Conservation (phyloP, 2,329 filamentous ascomycete species). For the Alternaria gansuensis region DNA sequence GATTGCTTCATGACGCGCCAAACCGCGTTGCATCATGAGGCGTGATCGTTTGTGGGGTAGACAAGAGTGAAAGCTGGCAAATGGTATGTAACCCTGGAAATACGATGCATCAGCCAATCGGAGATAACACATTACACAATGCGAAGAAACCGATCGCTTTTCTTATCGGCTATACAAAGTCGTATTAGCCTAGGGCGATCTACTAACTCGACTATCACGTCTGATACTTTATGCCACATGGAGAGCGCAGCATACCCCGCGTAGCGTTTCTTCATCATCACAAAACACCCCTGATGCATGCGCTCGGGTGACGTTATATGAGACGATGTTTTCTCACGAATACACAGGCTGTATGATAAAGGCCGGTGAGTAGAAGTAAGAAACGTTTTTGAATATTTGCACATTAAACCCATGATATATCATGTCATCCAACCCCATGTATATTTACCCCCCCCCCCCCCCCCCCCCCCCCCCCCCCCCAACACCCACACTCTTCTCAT, state of each 20-base stretch:
- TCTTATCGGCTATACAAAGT: background rate
- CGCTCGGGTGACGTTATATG: background rate
- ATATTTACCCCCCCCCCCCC: background rate
- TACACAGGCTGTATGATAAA: too few relatives aligned
- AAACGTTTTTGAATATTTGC: too few relatives aligned
- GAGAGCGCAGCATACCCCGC: background rate
- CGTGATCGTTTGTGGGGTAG: background rate
- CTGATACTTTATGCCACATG: too few relatives aligned
- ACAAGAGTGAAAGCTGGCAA: conserved; percentile 5
- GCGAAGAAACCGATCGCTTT: background rate
- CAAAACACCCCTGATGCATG: background rate
- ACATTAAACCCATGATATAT: too few relatives aligned
- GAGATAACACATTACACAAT: background rate
- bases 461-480: background rate
- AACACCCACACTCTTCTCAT: background rate
- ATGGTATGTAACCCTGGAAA: background rate
- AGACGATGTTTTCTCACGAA: background rate
- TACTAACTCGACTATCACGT: background rate
- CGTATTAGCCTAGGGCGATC: background rate
- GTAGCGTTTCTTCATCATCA: background rate
- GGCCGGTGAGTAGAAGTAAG: too few relatives aligned
- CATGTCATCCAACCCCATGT: background rate
- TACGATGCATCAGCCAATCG: background rate
- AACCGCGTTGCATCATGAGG: background rate
- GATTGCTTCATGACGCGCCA: background rate